These are phyloP conservation scores for Nyssa sinensis DNA, from an alignment of 148 eudicot species.

Conservation along the genomic window DNA sequence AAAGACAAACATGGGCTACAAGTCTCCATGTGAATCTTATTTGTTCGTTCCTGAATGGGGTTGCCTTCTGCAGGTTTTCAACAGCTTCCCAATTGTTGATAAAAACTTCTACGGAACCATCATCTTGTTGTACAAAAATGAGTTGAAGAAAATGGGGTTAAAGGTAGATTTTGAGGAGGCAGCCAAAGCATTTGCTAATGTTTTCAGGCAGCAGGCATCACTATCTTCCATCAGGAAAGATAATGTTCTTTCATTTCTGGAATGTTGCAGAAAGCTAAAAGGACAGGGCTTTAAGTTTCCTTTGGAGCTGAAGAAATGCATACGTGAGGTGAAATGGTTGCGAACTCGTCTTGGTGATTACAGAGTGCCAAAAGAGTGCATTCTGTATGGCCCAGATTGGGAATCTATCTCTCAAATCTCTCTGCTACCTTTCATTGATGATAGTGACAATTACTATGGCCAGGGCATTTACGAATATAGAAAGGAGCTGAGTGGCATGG, in stretches of 20 bases:
- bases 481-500: slow-evolving; percentile 40
- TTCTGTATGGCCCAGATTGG: slow-evolving; percentile 49
- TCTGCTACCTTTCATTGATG: slow-evolving; percentile 64
- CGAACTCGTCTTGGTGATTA: slow-evolving; percentile 50
- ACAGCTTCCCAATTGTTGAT: slow-evolving; percentile 48
- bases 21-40: slow-evolving; percentile 42
- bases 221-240: slow-evolving; percentile 29
- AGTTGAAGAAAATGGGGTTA: slow-evolving; percentile 43
- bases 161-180: slow-evolving; percentile 46
- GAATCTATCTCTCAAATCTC: slow-evolving; percentile 42
- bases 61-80: slow-evolving; percentile 48
- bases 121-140: slow-evolving; percentile 31
- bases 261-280: slow-evolving; percentile 36
- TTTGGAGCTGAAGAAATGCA: slow-evolving; percentile 28
- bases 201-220: slow-evolving; percentile 42
- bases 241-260: slow-evolving; percentile 34
- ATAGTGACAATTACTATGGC: slow-evolving; percentile 44
- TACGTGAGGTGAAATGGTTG: slow-evolving; percentile 50
- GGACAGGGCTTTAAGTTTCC: slow-evolving; percentile 17
- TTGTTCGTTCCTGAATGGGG: slow-evolving; percentile 54
- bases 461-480: slow-evolving; percentile 34
- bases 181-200: slow-evolving; percentile 33
- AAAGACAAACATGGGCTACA: slow-evolving; percentile 41
- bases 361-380: slow-evolving; percentile 50
- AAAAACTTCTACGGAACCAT: slow-evolving; percentile 34